Evolutionary conservation across 805 yeast genomes (phyloP).

Genomic region (Starmerella sirachaensis): DNA sequence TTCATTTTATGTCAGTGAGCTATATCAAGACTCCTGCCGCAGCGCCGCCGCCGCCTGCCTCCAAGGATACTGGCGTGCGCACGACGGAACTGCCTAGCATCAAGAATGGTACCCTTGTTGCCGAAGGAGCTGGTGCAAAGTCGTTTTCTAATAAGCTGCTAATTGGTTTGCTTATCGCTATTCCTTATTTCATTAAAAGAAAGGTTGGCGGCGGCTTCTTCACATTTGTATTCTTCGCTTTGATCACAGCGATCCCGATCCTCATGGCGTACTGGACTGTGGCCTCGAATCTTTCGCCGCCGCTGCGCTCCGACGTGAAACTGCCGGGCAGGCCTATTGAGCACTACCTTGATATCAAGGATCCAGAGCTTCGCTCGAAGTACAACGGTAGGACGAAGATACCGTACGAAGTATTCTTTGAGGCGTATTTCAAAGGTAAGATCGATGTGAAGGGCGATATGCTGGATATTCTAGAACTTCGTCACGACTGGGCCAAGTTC

Average conservation of each 20-base stretch:
- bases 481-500: slow-evolving; percentile 86
- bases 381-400: slow-evolving; percentile 65
- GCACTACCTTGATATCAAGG: slow-evolving; percentile 71
- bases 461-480: slow-evolving; percentile 68
- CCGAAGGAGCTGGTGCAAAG: slow-evolving; percentile 80
- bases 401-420: slow-evolving; percentile 88
- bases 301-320: slow-evolving; percentile 64
- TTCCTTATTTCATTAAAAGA: slow-evolving; percentile 53
- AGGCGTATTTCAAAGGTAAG: slow-evolving; percentile 69
- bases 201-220: slow-evolving; percentile 57
- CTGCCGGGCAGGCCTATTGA: slow-evolving; percentile 70
- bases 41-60: slow-evolving; percentile 33
- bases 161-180: slow-evolving; percentile 36
- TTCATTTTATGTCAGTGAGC: slow-evolving; percentile 7
- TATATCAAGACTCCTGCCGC: slow-evolving; percentile 45
- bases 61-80: slow-evolving; percentile 37
- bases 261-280: slow-evolving; percentile 76
- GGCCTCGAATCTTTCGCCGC: slow-evolving; percentile 64
- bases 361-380: slow-evolving; percentile 51
- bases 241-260: slow-evolving; percentile 53
- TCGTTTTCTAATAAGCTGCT: slow-evolving; percentile 56
- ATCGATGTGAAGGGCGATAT: slow-evolving; percentile 82
- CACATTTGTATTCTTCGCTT: slow-evolving; percentile 48
- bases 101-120: slow-evolving; percentile 76
- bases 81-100: slow-evolving; percentile 48